These are phyloP conservation scores for Entomortierella beljakovae DNA, from an alignment of 192 early-diverging fungal genomes.

Conservation along the genomic window DNA sequence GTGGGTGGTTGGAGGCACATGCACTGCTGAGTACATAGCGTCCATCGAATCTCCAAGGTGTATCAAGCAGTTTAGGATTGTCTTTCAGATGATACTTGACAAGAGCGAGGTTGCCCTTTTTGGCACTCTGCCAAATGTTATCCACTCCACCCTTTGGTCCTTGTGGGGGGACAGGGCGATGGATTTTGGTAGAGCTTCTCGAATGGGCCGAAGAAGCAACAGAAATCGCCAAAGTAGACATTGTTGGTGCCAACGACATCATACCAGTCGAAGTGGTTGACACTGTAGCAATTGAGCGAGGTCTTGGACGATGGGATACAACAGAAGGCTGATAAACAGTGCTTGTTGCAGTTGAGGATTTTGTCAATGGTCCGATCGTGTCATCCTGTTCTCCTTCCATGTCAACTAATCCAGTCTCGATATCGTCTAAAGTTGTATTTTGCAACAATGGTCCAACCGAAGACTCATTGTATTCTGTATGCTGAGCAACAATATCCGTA, in stretches of 20 bases:
- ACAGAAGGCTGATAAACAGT: too few species aligned
- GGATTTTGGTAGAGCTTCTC: too few species aligned
- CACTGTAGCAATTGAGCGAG: conserved; percentile 31
- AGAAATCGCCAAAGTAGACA: conserved; percentile 47
- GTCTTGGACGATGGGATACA: conserved; percentile 2
- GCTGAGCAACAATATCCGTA: not conserved
- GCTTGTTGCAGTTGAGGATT: too few species aligned
- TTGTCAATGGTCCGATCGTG: too few species aligned
- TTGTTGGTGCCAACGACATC: conserved; percentile 41
- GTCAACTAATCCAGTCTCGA: not conserved
- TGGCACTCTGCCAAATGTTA: conserved; percentile 50
- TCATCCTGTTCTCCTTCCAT: too few species aligned
- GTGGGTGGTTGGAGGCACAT: conserved; percentile 40
- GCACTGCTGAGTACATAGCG: conserved; percentile 50
- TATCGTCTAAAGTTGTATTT: conserved; percentile 17
- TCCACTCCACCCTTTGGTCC: conserved; percentile 34
- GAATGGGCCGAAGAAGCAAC: conserved; percentile 39
- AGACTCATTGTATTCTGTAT: conserved; percentile 18
- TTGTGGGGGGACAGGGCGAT: too few species aligned
- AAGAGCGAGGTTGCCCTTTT: conserved; percentile 36
- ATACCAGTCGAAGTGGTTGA: conserved; percentile 43
- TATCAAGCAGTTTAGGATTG: conserved; percentile 27
- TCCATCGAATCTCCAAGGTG: conserved; percentile 51
- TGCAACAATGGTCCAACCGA: conserved; percentile 23
- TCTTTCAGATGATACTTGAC: conserved; percentile 37